A percentile compares a stretch with the other conserved stretches of the same genome.
phyloP scores from a whole-genome alignment of 2,329 filamentous ascomycete species.

The Talaromyces piceae region DNA sequence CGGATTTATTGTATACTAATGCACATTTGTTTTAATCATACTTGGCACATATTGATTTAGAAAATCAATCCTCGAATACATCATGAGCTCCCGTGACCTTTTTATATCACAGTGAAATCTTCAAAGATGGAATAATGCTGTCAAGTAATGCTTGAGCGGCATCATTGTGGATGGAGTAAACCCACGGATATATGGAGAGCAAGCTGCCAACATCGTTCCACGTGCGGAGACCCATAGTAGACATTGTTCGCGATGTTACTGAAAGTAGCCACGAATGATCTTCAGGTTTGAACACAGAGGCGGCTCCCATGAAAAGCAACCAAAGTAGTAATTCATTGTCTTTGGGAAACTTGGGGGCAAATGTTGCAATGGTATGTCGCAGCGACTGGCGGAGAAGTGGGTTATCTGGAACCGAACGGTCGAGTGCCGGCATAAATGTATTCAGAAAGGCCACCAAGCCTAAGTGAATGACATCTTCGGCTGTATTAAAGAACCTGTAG shows the following conservation, averaged over 20 bases:
- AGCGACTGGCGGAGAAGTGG: conserved; percentile 5
- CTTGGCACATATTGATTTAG: no score
- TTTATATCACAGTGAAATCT: no score
- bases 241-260: neutral
- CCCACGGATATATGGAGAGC: conserved; percentile 7
- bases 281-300: neutral
- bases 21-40: no score
- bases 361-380: neutral
- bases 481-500: neutral
- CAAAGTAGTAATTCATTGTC: conserved; percentile 3
- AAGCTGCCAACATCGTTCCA: conserved; percentile 1
- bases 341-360: neutral
- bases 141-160: conserved; percentile 7
- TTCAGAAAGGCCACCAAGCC: conserved; percentile 8
- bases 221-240: neutral
- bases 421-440: conserved; percentile 10
- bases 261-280: conserved; percentile 9
- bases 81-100: no score
- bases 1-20: no score
- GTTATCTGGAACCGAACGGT: conserved; percentile 6
- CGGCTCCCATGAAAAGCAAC: conserved; percentile 8
- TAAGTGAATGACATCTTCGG: conserved; percentile 10
- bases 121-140: no score
- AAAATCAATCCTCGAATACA: no score
- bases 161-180: conserved; percentile 4